phyloP scores from a whole-genome alignment of 805 yeast genomes.

The Starmerella kuoi region DNA sequence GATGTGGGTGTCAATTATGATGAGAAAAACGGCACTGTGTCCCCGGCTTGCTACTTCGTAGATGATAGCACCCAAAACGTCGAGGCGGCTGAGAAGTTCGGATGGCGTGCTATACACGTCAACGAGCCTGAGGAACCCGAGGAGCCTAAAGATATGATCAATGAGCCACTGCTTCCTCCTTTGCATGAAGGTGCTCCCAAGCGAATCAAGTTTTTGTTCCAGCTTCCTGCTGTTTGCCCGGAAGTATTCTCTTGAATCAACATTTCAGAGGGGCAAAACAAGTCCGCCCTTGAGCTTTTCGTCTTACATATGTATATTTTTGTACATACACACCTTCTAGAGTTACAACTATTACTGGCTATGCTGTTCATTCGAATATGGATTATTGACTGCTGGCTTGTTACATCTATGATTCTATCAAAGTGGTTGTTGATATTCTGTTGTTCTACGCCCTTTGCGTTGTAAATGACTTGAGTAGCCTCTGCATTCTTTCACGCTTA shows the following conservation, averaged over 20 bases:
- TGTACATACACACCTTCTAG: too few relatives aligned
- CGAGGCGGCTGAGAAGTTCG: conserved; percentile 55
- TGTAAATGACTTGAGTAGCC: too few relatives aligned
- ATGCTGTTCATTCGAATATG: too few relatives aligned
- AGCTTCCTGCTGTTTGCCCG: conserved; percentile 40
- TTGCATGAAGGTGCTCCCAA: conserved; percentile 31
- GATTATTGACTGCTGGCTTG: too few relatives aligned
- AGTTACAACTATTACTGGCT: too few relatives aligned
- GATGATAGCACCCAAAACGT: conserved; percentile 82
- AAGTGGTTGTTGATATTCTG: too few relatives aligned
- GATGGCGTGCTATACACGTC: conserved; percentile 62
- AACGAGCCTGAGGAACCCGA: conserved; percentile 46
- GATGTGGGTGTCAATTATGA: conserved; percentile 44
- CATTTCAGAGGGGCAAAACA: neutral
- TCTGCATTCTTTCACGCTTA: too few relatives aligned
- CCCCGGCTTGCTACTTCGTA: conserved; percentile 51
- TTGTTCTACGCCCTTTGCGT: too few relatives aligned
- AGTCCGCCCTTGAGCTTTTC: neutral
- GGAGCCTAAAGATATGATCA: conserved; percentile 41
- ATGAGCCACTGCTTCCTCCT: conserved; percentile 42
- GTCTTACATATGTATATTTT: too few relatives aligned
- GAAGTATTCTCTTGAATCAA: conserved; percentile 34
- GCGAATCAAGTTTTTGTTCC: conserved; percentile 47
- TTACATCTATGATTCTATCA: too few relatives aligned
- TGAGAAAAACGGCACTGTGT: conserved; percentile 3